These are phyloP conservation scores for Pythium rhizo-oryzae DNA, from an alignment of 352 stramenopile genomes.

Conservation along the genomic window DNA sequence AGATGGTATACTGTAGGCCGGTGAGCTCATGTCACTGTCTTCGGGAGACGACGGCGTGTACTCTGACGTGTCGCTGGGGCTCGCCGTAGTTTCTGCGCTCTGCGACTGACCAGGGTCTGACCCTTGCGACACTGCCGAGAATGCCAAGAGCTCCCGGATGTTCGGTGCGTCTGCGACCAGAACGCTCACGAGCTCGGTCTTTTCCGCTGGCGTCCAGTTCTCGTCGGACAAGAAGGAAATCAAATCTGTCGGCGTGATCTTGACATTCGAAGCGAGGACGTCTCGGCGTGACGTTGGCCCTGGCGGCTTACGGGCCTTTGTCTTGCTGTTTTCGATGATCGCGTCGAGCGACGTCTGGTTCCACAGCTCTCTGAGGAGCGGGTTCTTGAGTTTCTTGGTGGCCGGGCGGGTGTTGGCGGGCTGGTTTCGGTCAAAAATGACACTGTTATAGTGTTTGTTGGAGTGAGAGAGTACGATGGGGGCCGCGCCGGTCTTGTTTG, in stretches of 20 bases:
- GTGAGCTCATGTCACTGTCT: background rate
- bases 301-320: background rate
- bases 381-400: conserved; percentile 6
- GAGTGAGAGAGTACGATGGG: background rate
- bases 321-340: background rate
- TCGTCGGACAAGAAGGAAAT: conserved; percentile 1
- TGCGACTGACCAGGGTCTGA: too few species aligned
- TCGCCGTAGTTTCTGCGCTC: background rate
- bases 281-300: background rate
- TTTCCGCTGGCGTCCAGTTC: background rate
- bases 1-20: background rate
- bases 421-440: conserved; percentile 8
- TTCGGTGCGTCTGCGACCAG: background rate
- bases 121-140: background rate
- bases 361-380: background rate
- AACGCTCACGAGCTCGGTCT: background rate
- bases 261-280: background rate
- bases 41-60: background rate
- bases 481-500: background rate
- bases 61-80: background rate
- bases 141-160: background rate
- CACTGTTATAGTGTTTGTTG: conserved; percentile 6
- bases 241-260: conserved; percentile 2
- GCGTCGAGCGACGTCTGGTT: background rate
- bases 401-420: background rate